Evolutionary conservation across 2,329 filamentous ascomycete genomes (phyloP).

Genomic region (Hypomyces perniciosus): DNA sequence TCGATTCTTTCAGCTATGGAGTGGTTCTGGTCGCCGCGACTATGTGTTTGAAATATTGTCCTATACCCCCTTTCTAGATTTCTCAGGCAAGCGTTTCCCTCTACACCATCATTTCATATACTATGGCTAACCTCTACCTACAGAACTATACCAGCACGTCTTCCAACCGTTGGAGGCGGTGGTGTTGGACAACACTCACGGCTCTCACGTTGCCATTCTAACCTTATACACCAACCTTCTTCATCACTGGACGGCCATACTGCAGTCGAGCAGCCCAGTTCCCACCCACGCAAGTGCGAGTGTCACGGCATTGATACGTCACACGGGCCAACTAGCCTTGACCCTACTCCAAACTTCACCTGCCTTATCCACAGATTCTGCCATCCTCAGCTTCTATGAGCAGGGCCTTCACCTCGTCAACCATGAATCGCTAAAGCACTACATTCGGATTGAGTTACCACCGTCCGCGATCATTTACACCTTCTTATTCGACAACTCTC

Average conservation of each 20-base stretch:
- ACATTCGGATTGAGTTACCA: constrained; percentile 63
- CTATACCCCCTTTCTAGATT: constrained; percentile 48
- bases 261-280: constrained; percentile 35
- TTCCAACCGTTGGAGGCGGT: constrained; percentile 47
- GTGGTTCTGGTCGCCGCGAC: constrained; percentile 49
- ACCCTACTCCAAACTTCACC: constrained; percentile 52
- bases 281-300: constrained; percentile 31
- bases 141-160: constrained; percentile 46
- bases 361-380: constrained; percentile 40
- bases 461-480: constrained; percentile 62
- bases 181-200: constrained; percentile 41
- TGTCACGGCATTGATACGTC: constrained; percentile 38
- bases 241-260: constrained; percentile 47
- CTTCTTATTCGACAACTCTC: constrained; percentile 60
- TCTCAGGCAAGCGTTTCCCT: constrained; percentile 40
- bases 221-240: constrained; percentile 63
- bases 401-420: constrained; percentile 51
- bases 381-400: constrained; percentile 66
- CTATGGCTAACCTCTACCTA: neutral
- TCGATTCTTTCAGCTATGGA: constrained; percentile 54
- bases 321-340: constrained; percentile 51
- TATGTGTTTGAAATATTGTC: constrained; percentile 53
- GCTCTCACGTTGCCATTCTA: constrained; percentile 55
- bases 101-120: neutral
- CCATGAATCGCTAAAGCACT: constrained; percentile 41